Evolutionary conservation across 805 yeast genomes (phyloP), one percentile per base, ranked within the genome.

Genomic region (Cyberlindnera suaveolens): DNA sequence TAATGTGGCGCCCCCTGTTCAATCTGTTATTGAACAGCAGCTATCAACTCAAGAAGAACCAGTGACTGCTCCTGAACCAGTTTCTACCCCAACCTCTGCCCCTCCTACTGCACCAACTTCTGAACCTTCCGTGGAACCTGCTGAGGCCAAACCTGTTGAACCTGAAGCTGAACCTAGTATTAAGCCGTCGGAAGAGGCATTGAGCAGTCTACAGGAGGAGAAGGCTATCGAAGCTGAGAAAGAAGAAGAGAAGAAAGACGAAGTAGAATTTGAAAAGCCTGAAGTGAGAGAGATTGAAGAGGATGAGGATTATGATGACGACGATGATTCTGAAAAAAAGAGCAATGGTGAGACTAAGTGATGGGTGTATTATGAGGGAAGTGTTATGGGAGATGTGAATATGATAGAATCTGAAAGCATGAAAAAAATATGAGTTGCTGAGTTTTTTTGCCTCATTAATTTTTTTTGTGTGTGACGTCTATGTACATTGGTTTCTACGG

Each of bases 241-340:
- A 48, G 70, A 52, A 19, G 45, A 44, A 6, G 71, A 50, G 20
- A 42, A 44, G 3, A 44, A 42, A 13, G 43, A 44, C 30, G 46
- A 42, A 31, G 14, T 33, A 23, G 47, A 45, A n/a, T 55, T 57
- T 9, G 60, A 64, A 38, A 63, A 67, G 26, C 54, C 63, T 11
- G 68, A 65, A 18, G 65, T 65, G 36, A 68, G 68, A 57, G 61
- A 60, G 36, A 49, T 67, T 31, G 64, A 65, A 45, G 72, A 68
- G 49, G 70, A 67, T 42, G 67, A 67, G 27, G 62, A 60, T 45
- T 52, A 63, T 39, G 66, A 69, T 30, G 65, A 65, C 49, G 69
- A 66, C 26, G 73, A 60, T 43, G 51, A 48, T 26, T 18, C 17
- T 16, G 40, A 39, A n/a, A 34, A 43, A 9, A 46, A 44, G 31